Conservation (phyloP, 257 asterid genomes). For the Prunella vulgaris region DNA sequence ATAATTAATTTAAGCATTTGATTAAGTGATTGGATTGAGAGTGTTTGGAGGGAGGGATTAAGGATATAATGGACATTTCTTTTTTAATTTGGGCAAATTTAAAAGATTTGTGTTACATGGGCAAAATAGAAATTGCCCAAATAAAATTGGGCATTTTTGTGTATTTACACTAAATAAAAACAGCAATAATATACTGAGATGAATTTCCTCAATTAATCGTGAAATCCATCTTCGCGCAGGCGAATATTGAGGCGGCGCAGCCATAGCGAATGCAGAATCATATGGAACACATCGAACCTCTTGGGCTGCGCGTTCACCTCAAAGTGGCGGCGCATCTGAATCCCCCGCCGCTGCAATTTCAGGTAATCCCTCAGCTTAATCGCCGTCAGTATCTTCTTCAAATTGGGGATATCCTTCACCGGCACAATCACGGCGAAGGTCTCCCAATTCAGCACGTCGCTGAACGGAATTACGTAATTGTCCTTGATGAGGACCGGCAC, state of each 20-base stretch:
- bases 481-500: constrained; percentile 81
- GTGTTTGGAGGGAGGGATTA: no score
- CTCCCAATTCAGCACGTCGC: constrained; percentile 75
- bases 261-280: constrained; percentile 81
- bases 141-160: no score
- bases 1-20: no score
- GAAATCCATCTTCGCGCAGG: constrained; percentile 15
- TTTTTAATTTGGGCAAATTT: no score
- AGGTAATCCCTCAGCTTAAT: constrained; percentile 41
- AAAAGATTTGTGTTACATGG: no score
- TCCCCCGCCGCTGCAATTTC: constrained; percentile 35
- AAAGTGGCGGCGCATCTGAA: constrained; percentile 56
- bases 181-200: no score
- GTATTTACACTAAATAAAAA: no score
- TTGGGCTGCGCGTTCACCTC: constrained; percentile 60
- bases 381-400: constrained; percentile 47
- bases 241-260: constrained; percentile 59
- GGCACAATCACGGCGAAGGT: constrained; percentile 51
- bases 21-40: no score
- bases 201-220: no score
- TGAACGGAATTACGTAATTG: constrained; percentile 58
- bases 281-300: constrained; percentile 62
- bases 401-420: constrained; percentile 57
- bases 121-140: no score
- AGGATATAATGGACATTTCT: no score